A percentile compares a stretch with the other conserved stretches of the same genome.
Conservation (phyloP, 1,284 basidiomycete species). For the Hypsizygus ulmarius region DNA sequence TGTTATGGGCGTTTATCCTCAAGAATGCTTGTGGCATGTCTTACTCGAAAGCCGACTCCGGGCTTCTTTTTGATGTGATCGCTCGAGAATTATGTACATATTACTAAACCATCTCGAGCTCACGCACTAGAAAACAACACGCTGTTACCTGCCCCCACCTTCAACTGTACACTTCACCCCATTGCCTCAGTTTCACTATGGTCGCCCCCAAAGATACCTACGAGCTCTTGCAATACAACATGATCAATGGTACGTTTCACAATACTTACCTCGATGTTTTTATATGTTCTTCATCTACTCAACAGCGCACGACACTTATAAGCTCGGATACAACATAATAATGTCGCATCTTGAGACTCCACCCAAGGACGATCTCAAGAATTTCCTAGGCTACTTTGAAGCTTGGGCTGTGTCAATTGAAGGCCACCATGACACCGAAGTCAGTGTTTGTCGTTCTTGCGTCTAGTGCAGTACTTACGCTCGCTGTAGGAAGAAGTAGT, state of each 20-base stretch:
- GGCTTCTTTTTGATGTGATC: slow-evolving; percentile 14
- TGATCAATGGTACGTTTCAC: slow-evolving; percentile 15
- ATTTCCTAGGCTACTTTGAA: slow-evolving; percentile 40
- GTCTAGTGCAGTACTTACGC: background rate
- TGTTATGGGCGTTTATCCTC: background rate
- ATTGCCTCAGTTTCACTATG: slow-evolving; percentile 3
- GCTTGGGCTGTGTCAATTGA: slow-evolving; percentile 33
- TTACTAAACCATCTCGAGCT: background rate
- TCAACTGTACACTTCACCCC: too few species aligned
- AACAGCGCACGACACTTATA: slow-evolving; percentile 33
- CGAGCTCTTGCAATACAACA: slow-evolving; percentile 19
- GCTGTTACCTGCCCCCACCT: background rate
- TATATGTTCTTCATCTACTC: background rate
- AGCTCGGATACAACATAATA: slow-evolving; percentile 33
- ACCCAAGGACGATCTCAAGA: slow-evolving; percentile 33
- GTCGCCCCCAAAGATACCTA: slow-evolving; percentile 15
- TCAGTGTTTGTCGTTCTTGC: slow-evolving; percentile 3
- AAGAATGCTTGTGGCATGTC: background rate
- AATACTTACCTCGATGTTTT: background rate
- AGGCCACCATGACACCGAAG: slow-evolving; percentile 34
- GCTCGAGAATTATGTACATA: background rate
- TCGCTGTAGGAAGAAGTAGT: slow-evolving; percentile 27
- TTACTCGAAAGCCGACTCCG: background rate
- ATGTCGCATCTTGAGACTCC: slow-evolving; percentile 33
- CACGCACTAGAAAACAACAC: background rate